A percentile compares a stretch with the other conserved stretches of the same genome.
phyloP scores from a whole-genome alignment of 768 basidiomycete species.

The Leucosporidium yakuticum region DNA sequence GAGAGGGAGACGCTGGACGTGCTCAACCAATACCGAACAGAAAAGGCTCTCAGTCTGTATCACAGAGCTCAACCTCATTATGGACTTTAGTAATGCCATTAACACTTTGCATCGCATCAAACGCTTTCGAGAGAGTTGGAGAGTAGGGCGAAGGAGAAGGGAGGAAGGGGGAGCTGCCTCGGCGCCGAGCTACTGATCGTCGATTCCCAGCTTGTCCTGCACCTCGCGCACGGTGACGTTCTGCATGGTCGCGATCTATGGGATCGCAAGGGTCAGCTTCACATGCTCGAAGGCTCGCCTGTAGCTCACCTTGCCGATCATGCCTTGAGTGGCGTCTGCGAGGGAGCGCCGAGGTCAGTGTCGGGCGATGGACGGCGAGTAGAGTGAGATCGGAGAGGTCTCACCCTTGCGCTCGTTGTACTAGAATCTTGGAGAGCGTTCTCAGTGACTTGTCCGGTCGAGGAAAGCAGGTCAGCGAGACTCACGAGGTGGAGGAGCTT shows the following conservation, averaged over 20 bases:
- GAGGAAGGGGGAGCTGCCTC: too few relatives aligned
- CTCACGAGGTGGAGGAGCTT: slow-evolving; percentile 39
- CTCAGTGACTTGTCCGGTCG: too few relatives aligned
- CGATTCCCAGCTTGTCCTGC: slow-evolving; percentile 4
- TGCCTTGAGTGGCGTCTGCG: slow-evolving; percentile 39
- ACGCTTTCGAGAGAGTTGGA: too few relatives aligned
- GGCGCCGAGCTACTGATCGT: not conserved
- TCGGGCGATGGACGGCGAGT: too few relatives aligned
- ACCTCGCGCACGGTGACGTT: not conserved
- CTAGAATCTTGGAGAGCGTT: too few relatives aligned
- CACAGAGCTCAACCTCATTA: slow-evolving; percentile 22
- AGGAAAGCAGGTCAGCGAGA: too few relatives aligned
- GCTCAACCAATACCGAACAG: not conserved
- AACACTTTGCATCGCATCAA: not conserved
- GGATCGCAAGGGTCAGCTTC: not conserved
- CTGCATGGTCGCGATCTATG: slow-evolving; percentile 39
- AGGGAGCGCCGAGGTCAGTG: too few relatives aligned
- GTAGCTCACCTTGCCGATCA: slow-evolving; percentile 34
- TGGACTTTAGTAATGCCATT: not conserved
- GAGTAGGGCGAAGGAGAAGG: not conserved
- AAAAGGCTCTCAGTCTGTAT: not conserved
- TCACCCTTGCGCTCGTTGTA: slow-evolving; percentile 44
- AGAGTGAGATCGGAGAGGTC: too few relatives aligned
- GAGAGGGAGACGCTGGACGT: too few relatives aligned
- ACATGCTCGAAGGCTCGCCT: rapidly evolving